phyloP scores from a whole-genome alignment of 2,329 filamentous ascomycete species.

The Talaromyces pinophilus region DNA sequence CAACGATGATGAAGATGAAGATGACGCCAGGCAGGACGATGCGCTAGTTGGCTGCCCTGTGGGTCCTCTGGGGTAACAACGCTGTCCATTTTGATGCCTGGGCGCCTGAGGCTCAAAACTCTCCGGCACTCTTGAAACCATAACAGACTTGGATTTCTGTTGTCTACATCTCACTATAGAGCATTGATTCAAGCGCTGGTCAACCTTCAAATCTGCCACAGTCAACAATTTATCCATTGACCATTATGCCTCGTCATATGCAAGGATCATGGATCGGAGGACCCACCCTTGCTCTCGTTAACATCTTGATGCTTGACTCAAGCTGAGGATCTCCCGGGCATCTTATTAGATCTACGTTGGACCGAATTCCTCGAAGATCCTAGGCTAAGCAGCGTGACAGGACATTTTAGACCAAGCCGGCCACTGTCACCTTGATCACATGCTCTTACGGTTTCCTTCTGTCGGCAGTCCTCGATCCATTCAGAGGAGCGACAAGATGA shows the following conservation, averaged over 20 bases:
- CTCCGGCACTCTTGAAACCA: not conserved
- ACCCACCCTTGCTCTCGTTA: not conserved
- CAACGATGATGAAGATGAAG: not conserved
- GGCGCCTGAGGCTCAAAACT: conserved; percentile 8
- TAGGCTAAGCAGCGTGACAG: not conserved
- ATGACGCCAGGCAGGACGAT: conserved; percentile 11
- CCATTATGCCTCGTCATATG: not conserved
- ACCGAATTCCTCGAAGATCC: not conserved
- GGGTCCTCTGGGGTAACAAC: conserved; percentile 19
- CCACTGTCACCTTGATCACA: not conserved
- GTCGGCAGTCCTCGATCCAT: too few relatives aligned
- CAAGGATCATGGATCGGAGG: not conserved
- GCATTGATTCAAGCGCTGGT: not conserved
- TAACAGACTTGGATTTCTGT: not conserved
- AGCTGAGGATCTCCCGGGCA: not conserved
- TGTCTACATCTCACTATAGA: not conserved
- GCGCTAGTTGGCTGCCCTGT: conserved; percentile 1
- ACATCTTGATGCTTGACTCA: not conserved
- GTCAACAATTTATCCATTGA: not conserved
- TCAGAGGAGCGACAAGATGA: too few relatives aligned
- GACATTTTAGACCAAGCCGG: not conserved
- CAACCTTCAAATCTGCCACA: not conserved
- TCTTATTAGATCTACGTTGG: not conserved
- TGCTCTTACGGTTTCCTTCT: not conserved
- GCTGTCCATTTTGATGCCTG: not conserved